Evolutionary conservation across 106 monocot species (phyloP).

Genomic region (Platanthera guangdongensis): DNA sequence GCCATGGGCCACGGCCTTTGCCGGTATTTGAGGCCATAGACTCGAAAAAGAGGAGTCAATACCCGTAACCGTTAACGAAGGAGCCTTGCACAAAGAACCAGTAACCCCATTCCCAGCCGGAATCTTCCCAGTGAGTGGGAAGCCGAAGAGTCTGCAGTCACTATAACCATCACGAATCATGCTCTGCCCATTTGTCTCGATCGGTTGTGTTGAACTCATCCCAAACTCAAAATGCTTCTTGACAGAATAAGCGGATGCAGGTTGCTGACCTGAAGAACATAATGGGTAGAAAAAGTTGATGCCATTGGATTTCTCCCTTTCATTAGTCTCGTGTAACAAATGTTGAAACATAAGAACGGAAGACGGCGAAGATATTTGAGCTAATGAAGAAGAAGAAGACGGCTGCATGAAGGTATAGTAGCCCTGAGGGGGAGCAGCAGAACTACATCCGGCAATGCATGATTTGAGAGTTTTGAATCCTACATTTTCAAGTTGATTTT

Average conservation of each 20-base stretch:
- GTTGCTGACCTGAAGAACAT: too few relatives aligned
- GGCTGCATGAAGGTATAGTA: slow-evolving; percentile 13
- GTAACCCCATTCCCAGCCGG: slow-evolving; percentile 13
- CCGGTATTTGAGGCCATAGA: slow-evolving; percentile 8
- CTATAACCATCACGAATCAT: slow-evolving; percentile 9
- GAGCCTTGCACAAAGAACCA: background rate
- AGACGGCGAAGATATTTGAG: slow-evolving; percentile 53
- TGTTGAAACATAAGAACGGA: slow-evolving; percentile 5
- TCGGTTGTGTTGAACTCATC: background rate
- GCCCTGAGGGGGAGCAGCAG: slow-evolving; percentile 15
- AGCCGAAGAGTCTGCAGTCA: slow-evolving; percentile 75
- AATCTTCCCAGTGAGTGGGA: slow-evolving; percentile 49
- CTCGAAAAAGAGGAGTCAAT: slow-evolving; percentile 15
- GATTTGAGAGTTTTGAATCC: slow-evolving; percentile 1
- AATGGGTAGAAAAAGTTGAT: background rate
- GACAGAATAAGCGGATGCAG: background rate
- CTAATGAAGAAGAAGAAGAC: slow-evolving; percentile 46
- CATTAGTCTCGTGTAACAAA: slow-evolving; percentile 1
- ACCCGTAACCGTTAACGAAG: slow-evolving; percentile 8
- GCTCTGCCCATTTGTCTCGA: slow-evolving; percentile 3
- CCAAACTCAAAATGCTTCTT: slow-evolving; percentile 12
- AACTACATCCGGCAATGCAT: background rate
- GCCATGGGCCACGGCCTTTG: slow-evolving; percentile 14
- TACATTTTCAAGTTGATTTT: slow-evolving; percentile 13
- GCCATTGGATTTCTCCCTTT: slow-evolving; percentile 1